A percentile compares a stretch with the other conserved stretches of the same genome.
Conservation (phyloP, 2,329 filamentous ascomycete genomes). For the Calonectria pseudoturangicola region DNA sequence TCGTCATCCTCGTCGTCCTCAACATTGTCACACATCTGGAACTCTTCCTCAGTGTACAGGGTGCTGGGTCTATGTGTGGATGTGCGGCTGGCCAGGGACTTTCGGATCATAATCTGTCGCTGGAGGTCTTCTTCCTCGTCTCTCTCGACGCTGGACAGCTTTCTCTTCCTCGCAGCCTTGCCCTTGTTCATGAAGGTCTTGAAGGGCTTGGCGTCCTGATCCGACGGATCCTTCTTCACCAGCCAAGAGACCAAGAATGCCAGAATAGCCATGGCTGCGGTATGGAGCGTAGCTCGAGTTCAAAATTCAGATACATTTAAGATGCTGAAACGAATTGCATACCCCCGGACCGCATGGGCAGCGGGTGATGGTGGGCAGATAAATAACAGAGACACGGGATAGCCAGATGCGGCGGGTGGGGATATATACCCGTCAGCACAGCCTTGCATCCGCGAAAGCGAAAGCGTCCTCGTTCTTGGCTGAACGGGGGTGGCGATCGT, state of each 20-base stretch:
- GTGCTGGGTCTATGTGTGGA: constrained; percentile 47
- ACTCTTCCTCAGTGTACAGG: constrained; percentile 12
- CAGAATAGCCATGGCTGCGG: constrained; percentile 48
- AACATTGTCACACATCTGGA: constrained; percentile 29
- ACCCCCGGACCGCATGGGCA: constrained; percentile 4
- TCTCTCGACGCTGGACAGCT: constrained; percentile 41
- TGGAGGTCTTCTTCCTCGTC: constrained; percentile 61
- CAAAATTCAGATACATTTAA: constrained; percentile 31
- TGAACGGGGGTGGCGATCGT: constrained; percentile 37
- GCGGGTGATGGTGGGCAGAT: constrained; percentile 23
- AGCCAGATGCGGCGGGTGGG: constrained; percentile 33
- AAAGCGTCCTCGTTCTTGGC: constrained; percentile 43
- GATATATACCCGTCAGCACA: constrained; percentile 44
- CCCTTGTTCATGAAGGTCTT: constrained; percentile 45
- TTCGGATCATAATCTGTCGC: constrained; percentile 64
- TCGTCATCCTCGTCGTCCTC: constrained; percentile 46
- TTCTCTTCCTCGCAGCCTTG: constrained; percentile 42
- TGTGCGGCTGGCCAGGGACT: constrained; percentile 62
- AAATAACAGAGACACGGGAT: constrained; percentile 19
- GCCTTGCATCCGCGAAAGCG: constrained; percentile 35
- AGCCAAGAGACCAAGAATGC: constrained; percentile 50
- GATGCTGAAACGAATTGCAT: not conserved
- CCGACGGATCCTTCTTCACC: constrained; percentile 47
- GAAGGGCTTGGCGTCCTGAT: constrained; percentile 41
- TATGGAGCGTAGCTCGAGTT: constrained; percentile 16